A percentile compares a stretch with the other conserved stretches of the same genome.
Evolutionary conservation across 768 basidiomycete genomes (phyloP).

Genomic region (Exidia glandulosa): DNA sequence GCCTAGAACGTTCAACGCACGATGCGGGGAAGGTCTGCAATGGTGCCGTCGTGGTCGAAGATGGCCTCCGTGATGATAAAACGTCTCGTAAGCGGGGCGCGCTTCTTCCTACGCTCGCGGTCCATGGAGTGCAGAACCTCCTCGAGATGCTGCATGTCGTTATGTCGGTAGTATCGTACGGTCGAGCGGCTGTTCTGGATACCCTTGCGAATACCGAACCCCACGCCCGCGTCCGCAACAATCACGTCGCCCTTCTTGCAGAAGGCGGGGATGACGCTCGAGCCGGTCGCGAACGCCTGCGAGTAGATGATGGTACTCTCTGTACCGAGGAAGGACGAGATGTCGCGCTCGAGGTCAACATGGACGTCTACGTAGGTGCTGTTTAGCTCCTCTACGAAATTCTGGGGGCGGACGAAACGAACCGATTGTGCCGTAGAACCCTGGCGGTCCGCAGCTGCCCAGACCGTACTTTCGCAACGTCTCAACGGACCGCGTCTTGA

Average conservation of each 20-base stretch:
- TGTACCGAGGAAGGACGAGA: constrained; percentile 83
- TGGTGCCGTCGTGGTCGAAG: constrained; percentile 88
- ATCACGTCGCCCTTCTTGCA: constrained; percentile 97
- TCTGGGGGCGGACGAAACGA: constrained; percentile 19
- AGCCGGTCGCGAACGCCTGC: constrained; percentile 84
- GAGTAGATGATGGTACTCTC: constrained; percentile 88
- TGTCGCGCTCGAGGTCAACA: constrained; percentile 74
- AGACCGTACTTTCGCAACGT: constrained; percentile 82
- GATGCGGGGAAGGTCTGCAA: constrained; percentile 85
- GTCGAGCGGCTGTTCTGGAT: constrained; percentile 87
- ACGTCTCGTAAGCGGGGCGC: constrained; percentile 68
- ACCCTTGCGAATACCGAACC: constrained; percentile 92
- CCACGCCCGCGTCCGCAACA: constrained; percentile 94
- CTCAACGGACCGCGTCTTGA: constrained; percentile 78
- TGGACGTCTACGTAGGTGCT: constrained; percentile 61
- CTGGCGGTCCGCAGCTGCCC: constrained; percentile 91
- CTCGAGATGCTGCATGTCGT: constrained; percentile 84
- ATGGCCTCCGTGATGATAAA: constrained; percentile 98
- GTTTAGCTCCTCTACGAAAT: neutral
- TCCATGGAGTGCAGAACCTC: constrained; percentile 73
- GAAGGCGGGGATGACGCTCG: constrained; percentile 93
- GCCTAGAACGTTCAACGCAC: constrained; percentile 33
- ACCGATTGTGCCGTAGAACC: constrained; percentile 96
- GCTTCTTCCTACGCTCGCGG: constrained; percentile 81
- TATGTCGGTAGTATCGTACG: constrained; percentile 93